Conservation (phyloP, 2,329 filamentous ascomycete genomes). For the Colletotrichum eleusines region DNA sequence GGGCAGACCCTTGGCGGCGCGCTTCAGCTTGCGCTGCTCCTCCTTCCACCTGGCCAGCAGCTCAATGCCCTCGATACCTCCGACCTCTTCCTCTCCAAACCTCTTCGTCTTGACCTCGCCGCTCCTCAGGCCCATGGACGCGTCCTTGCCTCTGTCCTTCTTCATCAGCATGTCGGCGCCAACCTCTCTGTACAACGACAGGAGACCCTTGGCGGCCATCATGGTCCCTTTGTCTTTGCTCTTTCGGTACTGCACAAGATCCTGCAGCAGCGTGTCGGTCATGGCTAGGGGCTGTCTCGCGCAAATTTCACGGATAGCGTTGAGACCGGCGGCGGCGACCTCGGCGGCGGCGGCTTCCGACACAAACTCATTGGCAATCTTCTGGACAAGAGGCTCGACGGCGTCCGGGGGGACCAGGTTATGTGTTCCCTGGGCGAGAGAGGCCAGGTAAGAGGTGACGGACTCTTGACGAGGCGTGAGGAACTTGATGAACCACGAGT, state of each 20-base stretch:
- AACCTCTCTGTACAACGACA: slow-evolving; percentile 92
- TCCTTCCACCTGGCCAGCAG: slow-evolving; percentile 94
- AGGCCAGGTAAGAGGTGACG: slow-evolving; percentile 94
- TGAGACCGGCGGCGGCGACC: slow-evolving; percentile 91
- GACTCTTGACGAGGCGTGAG: slow-evolving; percentile 88
- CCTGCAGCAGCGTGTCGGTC: slow-evolving; percentile 94
- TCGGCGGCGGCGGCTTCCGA: slow-evolving; percentile 93
- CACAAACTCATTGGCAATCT: slow-evolving; percentile 98
- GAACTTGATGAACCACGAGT: slow-evolving; percentile 96
- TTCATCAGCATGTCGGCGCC: slow-evolving; percentile 90
- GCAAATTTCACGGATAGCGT: slow-evolving; percentile 95
- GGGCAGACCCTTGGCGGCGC: slow-evolving; percentile 74
- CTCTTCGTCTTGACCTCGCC: slow-evolving; percentile 81
- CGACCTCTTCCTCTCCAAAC: slow-evolving; percentile 84
- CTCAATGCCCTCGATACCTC: slow-evolving; percentile 92
- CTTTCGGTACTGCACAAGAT: slow-evolving; percentile 94
- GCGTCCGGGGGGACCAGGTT: slow-evolving; percentile 92
- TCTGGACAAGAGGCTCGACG: slow-evolving; percentile 89
- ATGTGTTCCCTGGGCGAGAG: slow-evolving; percentile 91
- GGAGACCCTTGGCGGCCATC: slow-evolving; percentile 95
- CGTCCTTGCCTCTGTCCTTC: slow-evolving; percentile 91
- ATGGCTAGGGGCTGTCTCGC: slow-evolving; percentile 94
- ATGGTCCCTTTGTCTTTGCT: slow-evolving; percentile 99
- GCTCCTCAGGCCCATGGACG: slow-evolving; percentile 81
- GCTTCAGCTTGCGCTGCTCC: slow-evolving; percentile 82